A percentile compares a stretch with the other conserved stretches of the same genome.
Conservation (phyloP, 768 basidiomycete genomes). For the Exidia glandulosa region DNA sequence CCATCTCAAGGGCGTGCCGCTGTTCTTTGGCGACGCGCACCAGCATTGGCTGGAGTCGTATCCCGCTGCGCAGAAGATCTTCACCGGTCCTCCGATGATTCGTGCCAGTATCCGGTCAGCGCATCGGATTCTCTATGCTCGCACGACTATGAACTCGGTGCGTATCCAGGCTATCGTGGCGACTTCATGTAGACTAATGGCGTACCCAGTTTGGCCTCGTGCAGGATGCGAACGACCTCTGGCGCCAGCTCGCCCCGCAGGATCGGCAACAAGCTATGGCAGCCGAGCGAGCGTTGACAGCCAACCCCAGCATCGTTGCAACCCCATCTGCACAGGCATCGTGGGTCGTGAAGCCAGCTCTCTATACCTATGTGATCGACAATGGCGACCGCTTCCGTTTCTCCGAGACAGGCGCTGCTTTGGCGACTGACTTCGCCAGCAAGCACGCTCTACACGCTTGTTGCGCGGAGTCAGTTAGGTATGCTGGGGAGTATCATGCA, state of each 20-base stretch:
- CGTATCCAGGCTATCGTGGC: too few relatives aligned
- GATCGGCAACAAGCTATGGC: not conserved
- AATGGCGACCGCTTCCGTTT: slow-evolving; percentile 72
- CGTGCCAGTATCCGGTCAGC: slow-evolving; percentile 61
- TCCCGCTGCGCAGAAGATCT: slow-evolving; percentile 62
- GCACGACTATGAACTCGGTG: slow-evolving; percentile 49
- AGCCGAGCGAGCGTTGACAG: not conserved
- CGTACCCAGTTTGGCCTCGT: slow-evolving; percentile 55
- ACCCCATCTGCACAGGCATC: too few relatives aligned
- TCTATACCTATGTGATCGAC: slow-evolving; percentile 77
- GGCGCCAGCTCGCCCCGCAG: slow-evolving; percentile 12
- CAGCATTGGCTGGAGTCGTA: slow-evolving; percentile 62
- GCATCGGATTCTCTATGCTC: slow-evolving; percentile 65
- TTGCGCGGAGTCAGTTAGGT: slow-evolving; percentile 54
- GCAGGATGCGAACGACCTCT: slow-evolving; percentile 34
- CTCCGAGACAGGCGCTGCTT: slow-evolving; percentile 78
- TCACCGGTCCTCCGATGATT: slow-evolving; percentile 46
- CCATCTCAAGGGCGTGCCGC: slow-evolving; percentile 46
- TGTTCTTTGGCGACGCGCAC: slow-evolving; percentile 45
- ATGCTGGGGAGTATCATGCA: slow-evolving; percentile 72
- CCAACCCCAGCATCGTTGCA: not conserved
- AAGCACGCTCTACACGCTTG: slow-evolving; percentile 82
- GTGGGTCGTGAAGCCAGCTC: slow-evolving; percentile 51
- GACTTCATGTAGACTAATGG: too few relatives aligned
- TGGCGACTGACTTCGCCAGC: slow-evolving; percentile 77